Conservation (phyloP, 1,284 basidiomycete genomes). For the Cutaneotrichosporon arboriforme region DNA sequence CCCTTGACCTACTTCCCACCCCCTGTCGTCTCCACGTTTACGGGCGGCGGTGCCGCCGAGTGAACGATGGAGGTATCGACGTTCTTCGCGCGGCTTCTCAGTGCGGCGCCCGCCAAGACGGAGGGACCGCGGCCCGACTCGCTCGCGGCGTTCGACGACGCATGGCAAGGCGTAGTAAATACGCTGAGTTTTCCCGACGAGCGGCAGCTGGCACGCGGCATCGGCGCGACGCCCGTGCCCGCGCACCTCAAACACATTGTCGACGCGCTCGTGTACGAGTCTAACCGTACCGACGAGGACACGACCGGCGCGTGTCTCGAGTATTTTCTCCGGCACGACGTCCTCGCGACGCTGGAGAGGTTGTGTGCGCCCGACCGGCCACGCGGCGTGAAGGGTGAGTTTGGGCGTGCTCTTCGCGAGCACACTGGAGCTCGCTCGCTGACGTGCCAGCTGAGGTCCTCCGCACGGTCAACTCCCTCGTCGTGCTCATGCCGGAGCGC, state of each 20-base stretch:
- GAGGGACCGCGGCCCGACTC: conserved; percentile 25
- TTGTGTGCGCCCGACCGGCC: conserved; percentile 77
- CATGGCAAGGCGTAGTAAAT: conserved; percentile 30
- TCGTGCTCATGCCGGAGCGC: conserved; percentile 79
- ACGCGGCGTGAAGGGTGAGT: conserved; percentile 63
- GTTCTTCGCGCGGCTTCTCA: conserved; percentile 42
- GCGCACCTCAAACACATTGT: conserved; percentile 72
- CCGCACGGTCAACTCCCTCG: conserved; percentile 75
- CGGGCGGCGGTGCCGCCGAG: too few relatives aligned
- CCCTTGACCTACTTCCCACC: too few relatives aligned
- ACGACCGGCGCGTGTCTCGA: conserved; percentile 82
- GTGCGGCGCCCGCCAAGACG: conserved; percentile 27
- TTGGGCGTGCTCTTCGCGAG: too few relatives aligned
- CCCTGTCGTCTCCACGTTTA: too few relatives aligned
- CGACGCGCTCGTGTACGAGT: conserved; percentile 79
- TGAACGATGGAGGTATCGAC: conserved; percentile 34
- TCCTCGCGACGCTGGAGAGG: conserved; percentile 74
- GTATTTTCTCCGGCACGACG: conserved; percentile 82
- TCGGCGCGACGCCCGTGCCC: conserved; percentile 74
- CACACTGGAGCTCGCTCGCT: too few relatives aligned
- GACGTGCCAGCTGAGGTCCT: conserved; percentile 64
- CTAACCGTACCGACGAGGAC: conserved; percentile 72
- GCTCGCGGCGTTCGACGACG: conserved; percentile 33
- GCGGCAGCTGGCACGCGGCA: conserved; percentile 55
- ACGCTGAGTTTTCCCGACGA: conserved; percentile 45